Evolutionary conservation across 371 early-diverging fungal species (phyloP), one percentile per base, ranked within the genome.

Genomic region (Dichotomocladium elegans): DNA sequence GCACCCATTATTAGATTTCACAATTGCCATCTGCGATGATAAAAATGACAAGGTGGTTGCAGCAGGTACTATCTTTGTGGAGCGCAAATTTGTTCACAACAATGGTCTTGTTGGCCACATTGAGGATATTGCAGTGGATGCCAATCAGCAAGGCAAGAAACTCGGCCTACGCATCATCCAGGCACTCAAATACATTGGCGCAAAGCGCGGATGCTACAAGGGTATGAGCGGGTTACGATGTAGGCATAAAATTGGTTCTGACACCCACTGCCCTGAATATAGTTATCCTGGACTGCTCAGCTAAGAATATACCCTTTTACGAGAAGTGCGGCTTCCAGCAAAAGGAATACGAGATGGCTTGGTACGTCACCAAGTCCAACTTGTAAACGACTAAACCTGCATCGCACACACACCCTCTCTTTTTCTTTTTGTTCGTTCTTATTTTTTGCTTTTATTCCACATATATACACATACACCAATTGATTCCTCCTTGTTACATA

Each of bases 1-100:
- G 14, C n/a, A 21, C n/a, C 21, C 19, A 19, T 24, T 42, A 9
- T n/a, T 54, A 76, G 77, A 90, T 66, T 88, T 81, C 56, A 83
- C 88, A 21, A 78, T 92, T 41, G 93, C 95, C 11, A 91, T 96
- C 47, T 87, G 88, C 45, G 91, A 95, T 42, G 81, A 84, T 19
- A 62, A 70, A 0, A 69, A 64, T 19, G 61, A 81, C 26, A 57
- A 68, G 25, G 84, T 99, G 31, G 91, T 93, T 26, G 99, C 92
- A 3, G 87, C 91, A n/a, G 99, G 98, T 28, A 95, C 98, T 12
- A 72, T 99, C 46, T 66, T 99, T 27, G 85, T 95, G 26, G 99
- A 99, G 70, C 88, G 91, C 56, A 99, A 99, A 79, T 96, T 99
- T 61, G 83, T 97, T 25, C 88, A 92, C 51, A 72, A 79, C 54